Evolutionary conservation across 2,329 filamentous ascomycete genomes (phyloP), one percentile per base, ranked within the genome.

Genomic region (Sordariomycetes sp.): DNA sequence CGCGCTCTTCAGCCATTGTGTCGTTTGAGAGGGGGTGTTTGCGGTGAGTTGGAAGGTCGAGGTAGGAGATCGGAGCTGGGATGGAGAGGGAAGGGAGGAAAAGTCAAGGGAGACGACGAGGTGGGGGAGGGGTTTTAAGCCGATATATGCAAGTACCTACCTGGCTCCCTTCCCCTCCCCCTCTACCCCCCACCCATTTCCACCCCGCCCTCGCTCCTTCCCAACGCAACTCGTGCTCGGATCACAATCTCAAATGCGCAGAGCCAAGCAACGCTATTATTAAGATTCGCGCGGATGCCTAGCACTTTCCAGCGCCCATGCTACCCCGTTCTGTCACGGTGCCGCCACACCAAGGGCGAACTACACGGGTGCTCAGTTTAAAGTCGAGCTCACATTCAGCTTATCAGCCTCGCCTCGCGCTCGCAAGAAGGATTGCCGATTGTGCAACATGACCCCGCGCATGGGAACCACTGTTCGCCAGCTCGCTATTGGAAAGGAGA

Each of bases 1-100:
- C 53, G 45, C 34, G 36, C 28, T 54, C 57, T 54, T 52, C 55
- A 42, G 55, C 55, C 55, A 58, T 58, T 54, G 53, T 58, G 52
- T 52, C 22, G 39, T 20, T 28, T 57, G 55, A n/a, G n/a, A 28
- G 48, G 10, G n/a, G 50, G 22, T 53, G 22, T n/a, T 20, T n/a
- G 17, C 4, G 35, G 35, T 25, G 52, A 32, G 17, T 10, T 50
- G 22, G 45, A 50, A 48, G 6, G 3, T 45, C 6, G n/a, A 17
- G 39, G 3, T 17, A 17, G 8, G 39, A 45, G 17, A 7, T 45
- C n/a, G 39, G 15, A 17, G 13, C 13, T 17, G 39, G 39, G 13
- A 45, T 45, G 17, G n/a, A 45, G 39, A 45, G 39, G 13, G 17
- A 17, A 45, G 2, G 39, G 45, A 25, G 34, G 59, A n/a, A 57